phyloP scores from a whole-genome alignment of 495 filamentous ascomycete genomes.

The Neurospora sp. region DNA sequence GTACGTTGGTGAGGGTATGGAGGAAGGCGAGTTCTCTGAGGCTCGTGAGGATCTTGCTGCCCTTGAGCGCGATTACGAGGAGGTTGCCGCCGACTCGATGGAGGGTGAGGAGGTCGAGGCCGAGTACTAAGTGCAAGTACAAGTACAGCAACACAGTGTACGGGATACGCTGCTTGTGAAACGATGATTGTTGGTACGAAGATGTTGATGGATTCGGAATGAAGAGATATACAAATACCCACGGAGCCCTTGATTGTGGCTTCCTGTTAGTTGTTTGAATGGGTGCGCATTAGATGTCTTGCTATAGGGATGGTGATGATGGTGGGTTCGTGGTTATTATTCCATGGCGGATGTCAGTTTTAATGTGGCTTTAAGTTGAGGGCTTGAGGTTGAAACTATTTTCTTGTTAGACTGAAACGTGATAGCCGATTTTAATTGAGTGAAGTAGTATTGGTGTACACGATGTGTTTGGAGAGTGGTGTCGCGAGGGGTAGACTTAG shows the following conservation, averaged over 20 bases:
- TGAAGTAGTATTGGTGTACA: neutral
- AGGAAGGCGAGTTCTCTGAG: constrained; percentile 99
- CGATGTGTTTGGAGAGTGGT: neutral
- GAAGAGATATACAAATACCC: neutral
- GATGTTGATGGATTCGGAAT: neutral
- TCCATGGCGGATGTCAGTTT: constrained; percentile 2
- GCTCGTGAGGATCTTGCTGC: constrained; percentile 96
- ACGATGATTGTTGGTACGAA: neutral
- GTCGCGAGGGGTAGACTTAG: neutral
- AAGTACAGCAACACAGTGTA: neutral
- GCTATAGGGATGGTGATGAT: constrained; percentile 4
- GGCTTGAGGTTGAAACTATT: constrained; percentile 7
- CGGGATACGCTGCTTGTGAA: neutral
- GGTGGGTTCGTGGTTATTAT: constrained; percentile 6
- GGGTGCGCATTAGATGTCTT: neutral
- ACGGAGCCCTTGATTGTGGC: neutral
- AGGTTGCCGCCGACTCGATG: constrained; percentile 92
- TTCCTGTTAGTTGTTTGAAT: neutral
- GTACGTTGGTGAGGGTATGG: constrained; percentile 99
- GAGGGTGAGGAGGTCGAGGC: constrained; percentile 84
- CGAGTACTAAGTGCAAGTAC: constrained; percentile 64
- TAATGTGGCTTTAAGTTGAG: constrained; percentile 2
- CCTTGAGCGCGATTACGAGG: constrained; percentile 97
- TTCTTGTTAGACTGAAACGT: constrained; percentile 21
- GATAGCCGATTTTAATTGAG: constrained; percentile 26